Base-by-base conservation (phyloP, 345 rosid species). In the Moringa oleifera region DNA sequence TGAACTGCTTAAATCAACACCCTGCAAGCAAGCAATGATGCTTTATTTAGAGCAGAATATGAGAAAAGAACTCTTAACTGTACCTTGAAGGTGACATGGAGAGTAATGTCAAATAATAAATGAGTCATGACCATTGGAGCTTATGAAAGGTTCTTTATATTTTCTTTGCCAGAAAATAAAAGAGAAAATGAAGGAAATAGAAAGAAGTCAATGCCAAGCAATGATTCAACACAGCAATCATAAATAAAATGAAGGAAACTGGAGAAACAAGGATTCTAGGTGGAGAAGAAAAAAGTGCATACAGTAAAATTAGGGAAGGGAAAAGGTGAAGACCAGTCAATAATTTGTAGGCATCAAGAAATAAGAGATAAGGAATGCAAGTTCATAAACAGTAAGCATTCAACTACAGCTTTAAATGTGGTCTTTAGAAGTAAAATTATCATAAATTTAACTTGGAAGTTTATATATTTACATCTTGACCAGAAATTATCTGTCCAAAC, bases 1-100 rank as follows among this genome's bases (percentile, higher is more conserved):
- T 51, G 95, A 79, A 74, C 98, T 86, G 77, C 78, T 75, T 22
- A 89, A 82, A 72, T 89, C 79, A 46, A 89, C 93, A 41, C 93
- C 93, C 96, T 89, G 90, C 80, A 71, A 57, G n/a, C n/a, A n/a
- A 61, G 76, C 20, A 31, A 49, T 58, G 22, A 65, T 23, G 31
- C 58, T 57, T 63, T 61, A 61, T 53, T 70, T 54, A 81, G 55
- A 65, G 46, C 7, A 59, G 45, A 65, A 51, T 31, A 57, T 52
- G 57, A 68, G 59, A 37, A 61, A 54, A 67, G 41, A 61, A 63
- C 47, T 63, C 58, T n/a, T 8, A 18, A 25, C 5, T 49, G 21
- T 21, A 16, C 57, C 59, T 68, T 24, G 54, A 58, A 51, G 41
- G 58, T 53, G 73, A 73, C 56, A 60, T 17, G 64, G 46, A 21